phyloP scores from a whole-genome alignment of 176 grass and related monocot genomes.

The Urochloa ruziziensis region DNA sequence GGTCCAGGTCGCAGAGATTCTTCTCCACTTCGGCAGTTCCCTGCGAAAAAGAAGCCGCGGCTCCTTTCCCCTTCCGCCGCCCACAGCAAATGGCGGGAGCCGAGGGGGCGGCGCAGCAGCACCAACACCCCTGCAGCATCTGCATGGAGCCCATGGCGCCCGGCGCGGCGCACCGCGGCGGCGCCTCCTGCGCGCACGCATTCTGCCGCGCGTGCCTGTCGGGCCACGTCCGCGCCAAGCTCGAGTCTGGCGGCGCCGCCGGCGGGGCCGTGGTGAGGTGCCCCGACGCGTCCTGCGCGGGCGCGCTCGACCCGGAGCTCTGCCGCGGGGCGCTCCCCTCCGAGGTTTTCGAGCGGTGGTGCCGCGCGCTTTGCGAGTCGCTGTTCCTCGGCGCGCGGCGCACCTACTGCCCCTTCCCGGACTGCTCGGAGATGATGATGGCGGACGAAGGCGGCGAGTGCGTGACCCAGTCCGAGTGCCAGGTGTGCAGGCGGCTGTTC shows the following conservation, averaged over 20 bases:
- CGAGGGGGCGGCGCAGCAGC: neutral
- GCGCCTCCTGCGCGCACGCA: conserved; percentile 45
- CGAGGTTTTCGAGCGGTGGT: conserved; percentile 55
- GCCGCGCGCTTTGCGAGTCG: conserved; percentile 46
- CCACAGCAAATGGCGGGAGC: neutral
- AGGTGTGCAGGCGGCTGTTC: conserved; percentile 52
- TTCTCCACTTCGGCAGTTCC: too few relatives aligned
- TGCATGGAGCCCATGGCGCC: conserved; percentile 53
- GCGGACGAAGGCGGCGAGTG: neutral
- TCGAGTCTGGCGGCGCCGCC: conserved; percentile 40
- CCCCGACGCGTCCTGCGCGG: conserved; percentile 48
- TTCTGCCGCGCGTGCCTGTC: conserved; percentile 58
- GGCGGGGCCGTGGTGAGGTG: conserved; percentile 34
- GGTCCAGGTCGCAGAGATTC: too few relatives aligned
- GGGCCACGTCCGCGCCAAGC: conserved; percentile 44
- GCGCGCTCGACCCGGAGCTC: conserved; percentile 33
- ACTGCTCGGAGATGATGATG: conserved; percentile 60
- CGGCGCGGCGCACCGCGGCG: conserved; percentile 10
- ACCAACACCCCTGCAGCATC: conserved; percentile 47
- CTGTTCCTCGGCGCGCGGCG: conserved; percentile 20
- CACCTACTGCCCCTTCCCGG: conserved; percentile 66
- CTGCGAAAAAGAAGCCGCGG: too few relatives aligned
- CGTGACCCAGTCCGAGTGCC: conserved; percentile 51
- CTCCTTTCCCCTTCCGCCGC: too few relatives aligned
- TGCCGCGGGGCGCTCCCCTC: conserved; percentile 27